Evolutionary conservation across 176 grass and related monocot species (phyloP), one percentile per base, ranked within the genome.

Genomic region (Ensete glaucum): DNA sequence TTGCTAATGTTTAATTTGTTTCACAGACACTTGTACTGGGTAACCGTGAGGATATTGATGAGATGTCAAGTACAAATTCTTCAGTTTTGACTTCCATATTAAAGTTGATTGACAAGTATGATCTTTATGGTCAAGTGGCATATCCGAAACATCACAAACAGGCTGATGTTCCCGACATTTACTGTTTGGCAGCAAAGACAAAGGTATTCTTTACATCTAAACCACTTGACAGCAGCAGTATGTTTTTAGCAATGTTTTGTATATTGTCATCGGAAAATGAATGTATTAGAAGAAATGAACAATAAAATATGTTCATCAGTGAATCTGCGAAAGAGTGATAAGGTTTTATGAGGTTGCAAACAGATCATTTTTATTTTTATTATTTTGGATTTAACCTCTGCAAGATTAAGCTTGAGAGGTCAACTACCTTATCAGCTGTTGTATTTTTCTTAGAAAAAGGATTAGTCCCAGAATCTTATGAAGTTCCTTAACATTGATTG

Each of bases 141-240:
- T 92, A 92, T 65, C 90, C 90, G 23, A 89, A 92, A 65, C 90
- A 89, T 81, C 87, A 89, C 78, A 92, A 89, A 72, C 90, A 92
- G 52, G 89, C 79, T 27, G 90, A 92, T 86, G 90, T 92, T 83
- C 82, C 90, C n/a, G 82, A 92, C 52, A 92, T 89, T 54, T 92
- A 92, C 72, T 82, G 79, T 69, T 92, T 92, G 62, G 90, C 90
- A 52, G 75, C 87, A 69, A 89, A 87, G 64, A 92, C 90, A 50
- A 92, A 92, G 84, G 87, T 92, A 80, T 54, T 50, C 48, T 73
- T 21, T 11, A 1, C 8, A 20, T 71, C 67, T 70, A 21, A 49
- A 21, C 67, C 6, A 50, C 20, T 8, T 9, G 9, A 20, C 34
- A 70, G 19, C n/a, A 51, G 11, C 48, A n/a, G 8, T 9, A 51